A percentile compares a stretch with the other conserved stretches of the same genome.
phyloP scores from a whole-genome alignment of 768 basidiomycete species.

The Termitomyces sp. region DNA sequence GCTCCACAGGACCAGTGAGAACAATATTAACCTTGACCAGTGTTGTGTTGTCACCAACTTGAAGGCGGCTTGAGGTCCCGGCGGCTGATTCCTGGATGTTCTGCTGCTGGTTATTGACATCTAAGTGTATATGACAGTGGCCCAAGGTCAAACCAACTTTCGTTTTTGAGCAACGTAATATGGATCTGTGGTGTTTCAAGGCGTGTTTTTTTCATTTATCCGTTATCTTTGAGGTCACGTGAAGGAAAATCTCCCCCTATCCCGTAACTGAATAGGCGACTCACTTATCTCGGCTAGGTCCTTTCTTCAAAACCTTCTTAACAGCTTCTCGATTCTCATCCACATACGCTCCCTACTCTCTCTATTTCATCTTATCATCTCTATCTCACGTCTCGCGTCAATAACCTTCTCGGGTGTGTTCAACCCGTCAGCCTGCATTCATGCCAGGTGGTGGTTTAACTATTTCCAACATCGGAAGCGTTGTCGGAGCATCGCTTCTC shows the following conservation, averaged over 20 bases:
- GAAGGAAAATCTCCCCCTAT: background rate
- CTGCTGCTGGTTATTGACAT: too few species aligned
- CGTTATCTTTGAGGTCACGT: constrained; percentile 14
- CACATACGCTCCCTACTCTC: constrained; percentile 1
- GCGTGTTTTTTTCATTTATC: constrained; percentile 1
- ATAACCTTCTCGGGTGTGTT: background rate
- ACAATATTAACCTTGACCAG: too few species aligned
- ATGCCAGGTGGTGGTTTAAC: constrained; percentile 10
- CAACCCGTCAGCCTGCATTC: constrained; percentile 2
- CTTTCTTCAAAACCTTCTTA: constrained; percentile 10
- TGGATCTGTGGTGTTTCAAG: background rate
- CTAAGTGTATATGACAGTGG: background rate
- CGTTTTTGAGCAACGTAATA: background rate
- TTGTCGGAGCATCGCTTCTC: constrained; percentile 4
- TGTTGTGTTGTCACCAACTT: too few species aligned
- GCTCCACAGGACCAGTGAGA: too few species aligned
- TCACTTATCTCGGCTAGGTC: constrained; percentile 19
- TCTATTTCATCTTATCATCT: background rate
- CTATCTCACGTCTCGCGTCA: background rate
- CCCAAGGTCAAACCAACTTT: background rate
- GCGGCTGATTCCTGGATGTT: too few species aligned
- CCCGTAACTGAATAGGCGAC: constrained; percentile 1
- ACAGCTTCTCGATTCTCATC: background rate
- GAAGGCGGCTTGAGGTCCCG: too few species aligned
- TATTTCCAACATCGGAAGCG: constrained; percentile 4